A percentile compares a stretch with the other conserved stretches of the same genome.
These are phyloP conservation scores for Lophium mytilinum DNA, from an alignment of 495 filamentous ascomycete species.

Conservation along the genomic window DNA sequence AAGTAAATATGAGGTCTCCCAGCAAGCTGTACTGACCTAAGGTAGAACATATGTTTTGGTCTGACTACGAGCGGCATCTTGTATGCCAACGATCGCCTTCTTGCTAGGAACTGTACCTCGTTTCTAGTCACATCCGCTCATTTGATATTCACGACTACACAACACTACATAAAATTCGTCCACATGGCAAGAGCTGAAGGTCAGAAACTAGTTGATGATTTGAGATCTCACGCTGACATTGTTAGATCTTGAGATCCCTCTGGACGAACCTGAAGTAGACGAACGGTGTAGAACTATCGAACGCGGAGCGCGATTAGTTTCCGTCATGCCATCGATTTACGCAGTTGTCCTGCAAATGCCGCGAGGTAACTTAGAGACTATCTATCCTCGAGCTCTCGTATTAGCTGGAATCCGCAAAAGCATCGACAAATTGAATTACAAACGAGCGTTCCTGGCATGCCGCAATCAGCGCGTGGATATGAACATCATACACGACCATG, in stretches of 20 bases:
- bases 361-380: slow-evolving; percentile 89
- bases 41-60: slow-evolving; percentile 43
- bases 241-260: slow-evolving; percentile 68
- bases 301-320: slow-evolving; percentile 76
- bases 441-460: slow-evolving; percentile 74
- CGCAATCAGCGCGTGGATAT: slow-evolving; percentile 91
- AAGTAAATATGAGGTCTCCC: slow-evolving; percentile 11
- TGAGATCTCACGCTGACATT: neutral
- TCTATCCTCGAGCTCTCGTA: slow-evolving; percentile 86
- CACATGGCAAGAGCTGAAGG: slow-evolving; percentile 64
- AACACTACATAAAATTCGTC: slow-evolving; percentile 87
- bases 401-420: slow-evolving; percentile 75
- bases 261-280: slow-evolving; percentile 82
- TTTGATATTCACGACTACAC: slow-evolving; percentile 83
- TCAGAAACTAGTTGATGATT: slow-evolving; percentile 29
- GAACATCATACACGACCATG: slow-evolving; percentile 96
- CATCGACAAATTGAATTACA: slow-evolving; percentile 73
- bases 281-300: slow-evolving; percentile 91
- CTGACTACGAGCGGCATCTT: slow-evolving; percentile 67
- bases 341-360: slow-evolving; percentile 85
- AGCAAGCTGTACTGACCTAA: slow-evolving; percentile 5
- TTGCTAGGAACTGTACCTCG: slow-evolving; percentile 84
- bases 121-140: slow-evolving; percentile 75
- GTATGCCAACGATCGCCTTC: slow-evolving; percentile 62
- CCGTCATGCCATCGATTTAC: slow-evolving; percentile 80